Conservation (phyloP, 2,329 filamentous ascomycete species). For the Aspergillus thermomutatus region DNA sequence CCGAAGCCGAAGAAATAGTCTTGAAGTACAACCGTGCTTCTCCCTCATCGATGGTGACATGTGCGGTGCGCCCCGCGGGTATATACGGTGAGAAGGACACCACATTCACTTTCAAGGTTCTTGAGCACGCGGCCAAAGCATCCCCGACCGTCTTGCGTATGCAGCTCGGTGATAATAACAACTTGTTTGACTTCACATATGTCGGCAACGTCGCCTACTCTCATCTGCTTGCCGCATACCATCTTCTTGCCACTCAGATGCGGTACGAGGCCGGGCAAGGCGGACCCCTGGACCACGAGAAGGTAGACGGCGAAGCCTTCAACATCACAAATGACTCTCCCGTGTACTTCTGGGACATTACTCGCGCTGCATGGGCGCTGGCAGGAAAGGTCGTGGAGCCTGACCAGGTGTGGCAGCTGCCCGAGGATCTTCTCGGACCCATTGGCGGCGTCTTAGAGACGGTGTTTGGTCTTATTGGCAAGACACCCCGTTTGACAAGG, state of each 20-base stretch:
- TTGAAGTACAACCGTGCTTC: constrained; percentile 67
- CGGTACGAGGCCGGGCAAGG: constrained; percentile 47
- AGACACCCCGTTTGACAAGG: constrained; percentile 45
- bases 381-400: constrained; percentile 44
- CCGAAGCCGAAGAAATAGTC: constrained; percentile 76
- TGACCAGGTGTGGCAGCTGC: constrained; percentile 39
- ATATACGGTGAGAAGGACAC: constrained; percentile 90
- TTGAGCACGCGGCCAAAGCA: constrained; percentile 63
- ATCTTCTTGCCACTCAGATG: constrained; percentile 60
- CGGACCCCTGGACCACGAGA: constrained; percentile 66
- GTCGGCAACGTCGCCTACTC: constrained; percentile 70
- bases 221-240: constrained; percentile 75
- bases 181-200: constrained; percentile 70
- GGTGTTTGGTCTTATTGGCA: constrained; percentile 41
- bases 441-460: constrained; percentile 43
- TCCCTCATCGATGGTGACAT: constrained; percentile 65
- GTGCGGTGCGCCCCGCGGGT: constrained; percentile 76
- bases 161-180: constrained; percentile 73
- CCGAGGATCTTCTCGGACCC: constrained; percentile 37
- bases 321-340: constrained; percentile 88
- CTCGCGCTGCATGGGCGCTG: constrained; percentile 69
- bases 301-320: constrained; percentile 80
- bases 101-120: constrained; percentile 68
- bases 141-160: constrained; percentile 63
- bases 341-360: constrained; percentile 88